Conservation (phyloP, 768 basidiomycete genomes). For the Lactarius psammicola region DNA sequence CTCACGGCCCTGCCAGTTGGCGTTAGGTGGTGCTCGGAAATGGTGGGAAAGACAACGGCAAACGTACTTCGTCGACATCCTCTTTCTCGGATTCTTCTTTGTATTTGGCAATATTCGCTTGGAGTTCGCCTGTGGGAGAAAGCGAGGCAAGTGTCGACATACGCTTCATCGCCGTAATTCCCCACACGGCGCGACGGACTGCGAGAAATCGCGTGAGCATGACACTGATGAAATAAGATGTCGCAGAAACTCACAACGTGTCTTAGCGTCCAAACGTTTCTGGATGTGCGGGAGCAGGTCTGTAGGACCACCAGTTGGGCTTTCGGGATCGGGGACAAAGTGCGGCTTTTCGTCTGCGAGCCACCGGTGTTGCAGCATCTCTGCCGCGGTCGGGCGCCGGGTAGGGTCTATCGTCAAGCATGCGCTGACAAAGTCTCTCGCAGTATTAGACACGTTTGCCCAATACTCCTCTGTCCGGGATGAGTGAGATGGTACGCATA, state of each 20-base stretch:
- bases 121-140: conserved; percentile 49
- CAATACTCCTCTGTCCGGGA: conserved; percentile 68
- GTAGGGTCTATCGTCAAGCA: conserved; percentile 86
- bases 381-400: conserved; percentile 72
- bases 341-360: conserved; percentile 67
- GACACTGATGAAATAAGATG: background rate
- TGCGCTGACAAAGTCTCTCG: conserved; percentile 73
- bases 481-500: background rate
- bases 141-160: conserved; percentile 60
- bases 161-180: conserved; percentile 82
- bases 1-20: conserved; percentile 13
- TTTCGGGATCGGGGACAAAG: conserved; percentile 63
- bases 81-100: conserved; percentile 79
- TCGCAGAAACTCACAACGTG: conserved; percentile 20
- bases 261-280: conserved; percentile 83
- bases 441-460: conserved; percentile 78
- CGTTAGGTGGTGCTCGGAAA: background rate
- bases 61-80: conserved; percentile 31
- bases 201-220: conserved; percentile 23
- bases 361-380: conserved; percentile 79
- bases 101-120: conserved; percentile 59
- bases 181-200: conserved; percentile 88
- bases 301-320: conserved; percentile 56
- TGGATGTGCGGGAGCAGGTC: conserved; percentile 88
- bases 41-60: background rate